phyloP scores from a whole-genome alignment of 495 filamentous ascomycete genomes.

The Penicillium psychrofluorescens region DNA sequence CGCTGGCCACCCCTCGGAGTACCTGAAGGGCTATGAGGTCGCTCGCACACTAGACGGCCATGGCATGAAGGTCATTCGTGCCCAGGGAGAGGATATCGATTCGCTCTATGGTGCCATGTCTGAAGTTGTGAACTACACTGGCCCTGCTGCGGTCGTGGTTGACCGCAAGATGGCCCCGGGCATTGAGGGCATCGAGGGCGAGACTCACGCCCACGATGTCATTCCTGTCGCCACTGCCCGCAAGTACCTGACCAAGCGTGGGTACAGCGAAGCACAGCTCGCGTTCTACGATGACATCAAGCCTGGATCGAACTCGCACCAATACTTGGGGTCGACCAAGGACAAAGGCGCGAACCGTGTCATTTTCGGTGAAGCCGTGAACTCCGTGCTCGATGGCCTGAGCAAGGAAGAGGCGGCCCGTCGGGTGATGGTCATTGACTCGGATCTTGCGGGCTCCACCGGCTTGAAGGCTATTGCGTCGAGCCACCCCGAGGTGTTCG shows the following conservation, averaged over 20 bases:
- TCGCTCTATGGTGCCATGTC: slow-evolving; percentile 24
- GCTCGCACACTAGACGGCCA: slow-evolving; percentile 24
- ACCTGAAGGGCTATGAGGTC: slow-evolving; percentile 29
- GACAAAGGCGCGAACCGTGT: slow-evolving; percentile 29
- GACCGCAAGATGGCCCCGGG: slow-evolving; percentile 31
- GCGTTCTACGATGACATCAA: slow-evolving; percentile 36
- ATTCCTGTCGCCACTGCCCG: slow-evolving; percentile 30
- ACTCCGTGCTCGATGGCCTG: slow-evolving; percentile 26
- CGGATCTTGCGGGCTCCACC: slow-evolving; percentile 33
- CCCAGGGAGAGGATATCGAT: slow-evolving; percentile 28
- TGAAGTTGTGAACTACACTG: slow-evolving; percentile 24
- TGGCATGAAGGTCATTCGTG: slow-evolving; percentile 26
- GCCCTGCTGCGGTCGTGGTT: slow-evolving; percentile 27
- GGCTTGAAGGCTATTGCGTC: slow-evolving; percentile 28
- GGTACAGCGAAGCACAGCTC: slow-evolving; percentile 26
- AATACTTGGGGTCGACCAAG: slow-evolving; percentile 24
- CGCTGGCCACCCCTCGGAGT: slow-evolving; percentile 30
- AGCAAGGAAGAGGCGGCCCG: slow-evolving; percentile 30
- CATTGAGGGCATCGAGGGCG: slow-evolving; percentile 28
- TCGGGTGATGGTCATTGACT: slow-evolving; percentile 40
- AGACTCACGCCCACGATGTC: slow-evolving; percentile 30
- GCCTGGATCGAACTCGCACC: slow-evolving; percentile 25
- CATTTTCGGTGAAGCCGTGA: slow-evolving; percentile 35
- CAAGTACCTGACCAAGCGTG: slow-evolving; percentile 33
- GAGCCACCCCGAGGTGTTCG: slow-evolving; percentile 28